Percentiles rank a stretch among this genome's conserved stretches.
phyloP scores from a whole-genome alignment of 1,139 yeast species.

The Blastobotrys indianensis region DNA sequence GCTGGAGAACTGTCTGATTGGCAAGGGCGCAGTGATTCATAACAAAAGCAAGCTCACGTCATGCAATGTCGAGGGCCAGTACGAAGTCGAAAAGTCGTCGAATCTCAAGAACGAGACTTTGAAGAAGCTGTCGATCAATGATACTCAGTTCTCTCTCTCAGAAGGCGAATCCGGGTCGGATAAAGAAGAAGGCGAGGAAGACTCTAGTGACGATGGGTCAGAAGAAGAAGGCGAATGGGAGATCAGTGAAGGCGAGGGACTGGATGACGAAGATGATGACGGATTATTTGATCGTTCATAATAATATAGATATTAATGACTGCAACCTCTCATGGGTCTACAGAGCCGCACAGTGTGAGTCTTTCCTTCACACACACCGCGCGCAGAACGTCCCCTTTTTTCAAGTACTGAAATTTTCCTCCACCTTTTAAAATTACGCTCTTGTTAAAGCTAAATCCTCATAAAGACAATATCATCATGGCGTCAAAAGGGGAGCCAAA shows the following conservation, averaged over 20 bases:
- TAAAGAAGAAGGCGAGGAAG: constrained; percentile 15
- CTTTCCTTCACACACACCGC: too few species aligned
- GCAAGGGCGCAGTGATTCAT: constrained; percentile 57
- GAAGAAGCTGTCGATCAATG: constrained; percentile 41
- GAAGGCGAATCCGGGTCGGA: constrained; percentile 16
- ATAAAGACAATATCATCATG: constrained; percentile 4
- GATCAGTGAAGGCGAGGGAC: constrained; percentile 23
- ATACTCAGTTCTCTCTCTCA: constrained; percentile 20
- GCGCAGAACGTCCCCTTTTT: neutral
- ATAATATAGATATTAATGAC: neutral
- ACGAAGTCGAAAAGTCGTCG: constrained; percentile 52
- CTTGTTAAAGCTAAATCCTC: neutral
- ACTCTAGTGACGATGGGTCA: constrained; percentile 14
- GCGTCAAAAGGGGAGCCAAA: constrained; percentile 25
- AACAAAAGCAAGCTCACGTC: constrained; percentile 39
- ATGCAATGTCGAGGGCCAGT: constrained; percentile 81
- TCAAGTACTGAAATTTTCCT: neutral
- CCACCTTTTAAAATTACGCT: neutral
- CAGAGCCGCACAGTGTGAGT: too few species aligned
- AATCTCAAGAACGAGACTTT: constrained; percentile 80
- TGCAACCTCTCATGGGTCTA: too few species aligned
- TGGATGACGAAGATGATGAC: constrained; percentile 32
- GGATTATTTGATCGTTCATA: constrained; percentile 43
- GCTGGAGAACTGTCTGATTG: constrained; percentile 85
- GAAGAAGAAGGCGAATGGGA: constrained; percentile 34